Evolutionary conservation across 106 monocot species (phyloP), one percentile per base, ranked within the genome.

Genomic region (Dioscorea zingiberensis): DNA sequence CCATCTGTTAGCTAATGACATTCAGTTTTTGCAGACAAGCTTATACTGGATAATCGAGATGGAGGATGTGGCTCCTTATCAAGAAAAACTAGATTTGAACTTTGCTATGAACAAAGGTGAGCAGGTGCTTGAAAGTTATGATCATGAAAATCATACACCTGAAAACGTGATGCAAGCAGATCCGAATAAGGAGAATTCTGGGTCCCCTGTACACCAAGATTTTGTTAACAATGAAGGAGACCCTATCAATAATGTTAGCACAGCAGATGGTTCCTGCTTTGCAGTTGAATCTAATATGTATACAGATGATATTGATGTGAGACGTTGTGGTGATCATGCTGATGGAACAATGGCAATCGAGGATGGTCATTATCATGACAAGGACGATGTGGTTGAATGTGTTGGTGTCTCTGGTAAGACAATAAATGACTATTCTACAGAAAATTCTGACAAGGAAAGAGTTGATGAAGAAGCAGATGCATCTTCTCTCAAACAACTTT

Each of bases 81-180:
- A 14, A 1, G 60, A 13, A 48, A 59, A 69, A 47, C 18, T 47
- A 13, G 58, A 76, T 18, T 24, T 48, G 30, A 76, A 76, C 32
- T 21, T 25, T 21, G n/a, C 48, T 48, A 62, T 21, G n/a, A 64
- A 54, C 53, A 64, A 70, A 30, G 47, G 44, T 58, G 46, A 63
- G 24, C 25, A 14, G n/a, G 64, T 21, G 6, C 22, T 10, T 44
- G 17, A 66, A 21, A 10, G 22, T 27, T 57, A 32, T 7, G 19
- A 47, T 26, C 38, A 68, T 46, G 62, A 24, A 22, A 54, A 30
- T 30, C 26, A 74, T 22, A 28, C 19, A 30, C 3, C 16, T 21
- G 16, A 66, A 18, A 65, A 27, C 27, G 29, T 25, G n/a, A 47
- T 53, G 24, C 27, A 66, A 29, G 59, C 2, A 15, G 59, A 53